Evolutionary conservation across 2,329 filamentous ascomycete genomes (phyloP).

Genomic region (Chaetomiaceae sp.): DNA sequence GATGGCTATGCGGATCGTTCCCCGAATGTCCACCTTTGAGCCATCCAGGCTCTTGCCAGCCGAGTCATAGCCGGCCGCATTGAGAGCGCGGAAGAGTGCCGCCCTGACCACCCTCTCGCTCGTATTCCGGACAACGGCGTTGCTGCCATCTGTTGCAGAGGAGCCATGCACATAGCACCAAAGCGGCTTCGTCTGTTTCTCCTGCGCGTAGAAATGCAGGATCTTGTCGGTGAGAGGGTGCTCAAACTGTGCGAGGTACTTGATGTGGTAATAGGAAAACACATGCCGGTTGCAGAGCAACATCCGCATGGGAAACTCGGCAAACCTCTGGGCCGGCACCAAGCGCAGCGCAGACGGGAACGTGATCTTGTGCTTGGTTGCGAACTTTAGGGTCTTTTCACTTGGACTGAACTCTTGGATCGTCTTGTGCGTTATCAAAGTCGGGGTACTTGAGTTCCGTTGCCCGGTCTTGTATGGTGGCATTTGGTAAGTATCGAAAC

Average conservation of each 20-base stretch:
- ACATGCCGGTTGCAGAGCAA: slow-evolving; percentile 31
- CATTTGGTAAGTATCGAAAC: background rate
- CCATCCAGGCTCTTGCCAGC: slow-evolving; percentile 8
- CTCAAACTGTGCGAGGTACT: slow-evolving; percentile 31
- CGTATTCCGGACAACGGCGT: slow-evolving; percentile 11
- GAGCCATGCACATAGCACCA: slow-evolving; percentile 15
- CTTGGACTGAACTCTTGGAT: background rate
- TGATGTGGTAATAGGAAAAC: slow-evolving; percentile 33
- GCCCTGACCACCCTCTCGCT: slow-evolving; percentile 6
- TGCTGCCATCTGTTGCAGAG: slow-evolving; percentile 1
- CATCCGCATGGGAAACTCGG: slow-evolving; percentile 27
- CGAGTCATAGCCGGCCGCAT: slow-evolving; percentile 15
- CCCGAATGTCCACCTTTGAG: background rate
- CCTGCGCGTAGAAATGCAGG: slow-evolving; percentile 14
- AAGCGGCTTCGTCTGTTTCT: slow-evolving; percentile 10
- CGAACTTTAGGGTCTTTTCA: background rate
- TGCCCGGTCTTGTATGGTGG: background rate
- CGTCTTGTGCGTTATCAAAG: background rate
- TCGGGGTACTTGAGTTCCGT: background rate
- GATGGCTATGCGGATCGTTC: slow-evolving; percentile 10
- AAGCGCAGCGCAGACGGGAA: background rate
- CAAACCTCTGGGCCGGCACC: background rate
- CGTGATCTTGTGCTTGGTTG: background rate
- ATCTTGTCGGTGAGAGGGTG: slow-evolving; percentile 30
- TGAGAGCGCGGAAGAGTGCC: slow-evolving; percentile 20